Percentiles rank a stretch among this genome's conserved stretches.
These are phyloP conservation scores for Lasiosphaeria hispida DNA, from an alignment of 495 filamentous ascomycete genomes.

Conservation along the genomic window DNA sequence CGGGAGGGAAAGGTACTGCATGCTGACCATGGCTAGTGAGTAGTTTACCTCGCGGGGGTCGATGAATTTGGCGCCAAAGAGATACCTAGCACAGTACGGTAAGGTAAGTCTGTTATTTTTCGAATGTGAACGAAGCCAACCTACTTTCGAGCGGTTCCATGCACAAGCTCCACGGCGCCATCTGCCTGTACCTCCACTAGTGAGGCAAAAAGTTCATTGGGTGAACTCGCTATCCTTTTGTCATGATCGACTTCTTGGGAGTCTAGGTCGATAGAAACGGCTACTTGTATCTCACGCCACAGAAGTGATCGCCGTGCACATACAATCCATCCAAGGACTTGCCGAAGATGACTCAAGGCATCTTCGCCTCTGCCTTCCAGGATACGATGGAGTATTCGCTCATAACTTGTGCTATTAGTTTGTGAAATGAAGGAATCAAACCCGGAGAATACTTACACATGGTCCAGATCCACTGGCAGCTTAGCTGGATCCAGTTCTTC, in stretches of 20 bases:
- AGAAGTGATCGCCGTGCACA: slow-evolving; percentile 43
- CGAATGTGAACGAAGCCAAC: slow-evolving; percentile 12
- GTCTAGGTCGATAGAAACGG: slow-evolving; percentile 33
- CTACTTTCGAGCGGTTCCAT: slow-evolving; percentile 44
- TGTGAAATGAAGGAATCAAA: too few relatives aligned
- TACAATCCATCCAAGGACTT: slow-evolving; percentile 44
- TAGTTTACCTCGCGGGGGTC: background rate
- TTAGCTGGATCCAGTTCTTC: too few relatives aligned
- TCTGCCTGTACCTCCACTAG: slow-evolving; percentile 37
- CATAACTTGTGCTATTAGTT: background rate
- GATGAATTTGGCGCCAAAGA: slow-evolving; percentile 1
- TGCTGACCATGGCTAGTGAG: slow-evolving; percentile 3
- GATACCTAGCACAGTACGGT: slow-evolving; percentile 6
- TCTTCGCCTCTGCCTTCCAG: background rate
- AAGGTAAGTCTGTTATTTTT: slow-evolving; percentile 5
- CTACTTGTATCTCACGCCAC: slow-evolving; percentile 47
- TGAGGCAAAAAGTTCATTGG: slow-evolving; percentile 44
- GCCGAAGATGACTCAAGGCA: too few relatives aligned
- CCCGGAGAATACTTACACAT: too few relatives aligned
- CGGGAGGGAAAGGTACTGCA: slow-evolving; percentile 13
- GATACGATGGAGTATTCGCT: background rate
- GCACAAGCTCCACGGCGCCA: slow-evolving; percentile 40
- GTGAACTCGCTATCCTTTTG: slow-evolving; percentile 22
- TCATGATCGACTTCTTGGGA: slow-evolving; percentile 25
- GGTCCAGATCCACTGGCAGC: too few relatives aligned